A percentile compares a stretch with the other conserved stretches of the same genome.
phyloP scores from a whole-genome alignment of 495 filamentous ascomycete genomes.

The Staphylotrichum longicolle region DNA sequence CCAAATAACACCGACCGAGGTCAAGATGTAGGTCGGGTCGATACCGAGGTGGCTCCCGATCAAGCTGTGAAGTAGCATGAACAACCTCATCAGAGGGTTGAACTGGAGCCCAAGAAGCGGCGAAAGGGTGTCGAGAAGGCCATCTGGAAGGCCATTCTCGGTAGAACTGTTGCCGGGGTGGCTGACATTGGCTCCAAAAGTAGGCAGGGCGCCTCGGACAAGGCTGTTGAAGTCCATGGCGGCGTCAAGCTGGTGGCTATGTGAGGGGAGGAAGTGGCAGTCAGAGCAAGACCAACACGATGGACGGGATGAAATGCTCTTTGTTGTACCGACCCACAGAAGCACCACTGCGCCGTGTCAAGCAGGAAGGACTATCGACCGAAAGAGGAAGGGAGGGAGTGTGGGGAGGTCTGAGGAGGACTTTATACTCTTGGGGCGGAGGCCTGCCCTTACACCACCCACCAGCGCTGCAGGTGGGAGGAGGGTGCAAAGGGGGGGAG shows the following conservation, averaged over 20 bases:
- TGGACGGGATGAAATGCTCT: not conserved
- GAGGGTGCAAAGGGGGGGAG: no score
- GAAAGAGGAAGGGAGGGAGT: not conserved
- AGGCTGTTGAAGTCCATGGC: conserved; percentile 32
- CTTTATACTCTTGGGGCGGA: conserved; percentile 1
- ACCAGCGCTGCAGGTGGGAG: not conserved
- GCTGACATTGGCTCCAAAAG: conserved; percentile 26
- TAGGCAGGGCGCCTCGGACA: conserved; percentile 26
- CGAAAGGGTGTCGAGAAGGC: conserved; percentile 30
- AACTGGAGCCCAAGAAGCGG: conserved; percentile 34
- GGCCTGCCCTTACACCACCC: no score
- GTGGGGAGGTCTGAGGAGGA: not conserved
- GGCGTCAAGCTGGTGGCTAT: not conserved
- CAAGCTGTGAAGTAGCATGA: conserved; percentile 34
- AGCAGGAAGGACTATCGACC: no score
- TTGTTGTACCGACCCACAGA: not conserved
- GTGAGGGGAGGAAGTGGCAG: not conserved
- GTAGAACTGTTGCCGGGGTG: conserved; percentile 18
- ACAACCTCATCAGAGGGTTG: conserved; percentile 30
- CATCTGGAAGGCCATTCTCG: conserved; percentile 16
- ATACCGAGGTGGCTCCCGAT: conserved; percentile 36
- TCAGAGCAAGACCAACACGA: not conserved
- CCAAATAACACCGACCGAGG: conserved; percentile 39
- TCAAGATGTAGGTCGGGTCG: conserved; percentile 41
- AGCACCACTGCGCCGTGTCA: not conserved